phyloP scores from a whole-genome alignment of 768 basidiomycete species.

The Suillus subalutaceus region DNA sequence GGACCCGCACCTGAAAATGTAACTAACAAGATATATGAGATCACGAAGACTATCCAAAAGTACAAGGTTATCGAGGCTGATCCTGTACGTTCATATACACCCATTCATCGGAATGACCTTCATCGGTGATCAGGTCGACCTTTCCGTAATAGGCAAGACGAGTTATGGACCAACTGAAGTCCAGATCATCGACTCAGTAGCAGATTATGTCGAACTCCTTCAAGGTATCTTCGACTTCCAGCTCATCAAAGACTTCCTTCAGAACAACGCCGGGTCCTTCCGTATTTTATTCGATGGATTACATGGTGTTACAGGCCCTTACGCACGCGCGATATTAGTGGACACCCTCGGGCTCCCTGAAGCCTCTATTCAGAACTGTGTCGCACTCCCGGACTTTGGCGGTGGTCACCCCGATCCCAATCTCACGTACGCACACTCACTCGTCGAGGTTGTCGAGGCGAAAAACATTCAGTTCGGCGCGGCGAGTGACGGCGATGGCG shows the following conservation, averaged over 20 bases:
- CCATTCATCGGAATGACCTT: slow-evolving; percentile 8
- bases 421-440: slow-evolving; percentile 92
- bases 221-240: slow-evolving; percentile 93
- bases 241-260: slow-evolving; percentile 88
- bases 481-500: slow-evolving; percentile 96
- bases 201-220: slow-evolving; percentile 83
- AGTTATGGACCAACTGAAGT: slow-evolving; percentile 84
- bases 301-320: slow-evolving; percentile 96
- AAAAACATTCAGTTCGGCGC: slow-evolving; percentile 90
- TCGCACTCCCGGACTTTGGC: slow-evolving; percentile 93
- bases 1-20: slow-evolving; percentile 96
- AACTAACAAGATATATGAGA: slow-evolving; percentile 94
- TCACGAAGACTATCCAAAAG: slow-evolving; percentile 80
- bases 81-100: slow-evolving; percentile 53
- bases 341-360: slow-evolving; percentile 79
- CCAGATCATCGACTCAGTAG: slow-evolving; percentile 91
- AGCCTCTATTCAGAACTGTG: slow-evolving; percentile 86
- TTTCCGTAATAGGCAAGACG: slow-evolving; percentile 79
- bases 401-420: slow-evolving; percentile 99
- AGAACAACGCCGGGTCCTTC: slow-evolving; percentile 65
- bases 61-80: slow-evolving; percentile 86
- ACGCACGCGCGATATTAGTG: slow-evolving; percentile 87
- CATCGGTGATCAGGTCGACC: slow-evolving; percentile 60
- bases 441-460: slow-evolving; percentile 91
- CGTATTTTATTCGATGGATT: slow-evolving; percentile 95